Evolutionary conservation across 257 asterid species (phyloP), one percentile per base, ranked within the genome.

Genomic region (Asclepias syriaca): DNA sequence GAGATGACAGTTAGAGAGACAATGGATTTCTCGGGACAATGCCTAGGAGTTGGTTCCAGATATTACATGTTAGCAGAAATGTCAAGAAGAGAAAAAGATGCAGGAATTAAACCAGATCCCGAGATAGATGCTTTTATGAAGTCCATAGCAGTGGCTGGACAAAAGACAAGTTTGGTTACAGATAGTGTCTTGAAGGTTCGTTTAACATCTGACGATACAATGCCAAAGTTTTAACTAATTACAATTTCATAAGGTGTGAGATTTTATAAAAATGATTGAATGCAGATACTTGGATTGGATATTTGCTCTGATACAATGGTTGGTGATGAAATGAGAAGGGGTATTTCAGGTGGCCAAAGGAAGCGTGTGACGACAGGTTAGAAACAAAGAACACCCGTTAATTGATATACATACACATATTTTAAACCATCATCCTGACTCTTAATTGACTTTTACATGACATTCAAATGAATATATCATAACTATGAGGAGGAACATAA

Each of bases 301-400:
- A 84, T 88, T 18, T 88, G 94, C 72, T 80, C 89, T 77, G 94
- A 88, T 77, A 86, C 87, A 68, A 78, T 88, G 89, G 91, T 86
- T 27, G 94, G 91, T 3, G 89, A 88, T 75, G 94, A 84, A 65
- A 86, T 88, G 94, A 83, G 91, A 76, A 81, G 91, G 70, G 94
- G 94, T 57, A 88, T 88, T 1, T 88, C 91, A 1, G 94, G 94
- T 12, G 94, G 94, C 45, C 91, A 88, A 75, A 88, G 86, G 83
- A 88, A 86, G 79, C 87, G 91, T 9, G 88, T 88, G 58, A 88
- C 94, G 4, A 84, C 88, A 34, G 39, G 39, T 34, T 34, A 34
- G 39, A 34, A 34, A 34, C 39, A 34, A 34, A 34, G 39, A 4
- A 34, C 39, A 34, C 39, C 39, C 3, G 39, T 4, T 34, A 34